Evolutionary conservation across 257 asterid genomes (phyloP).

Genomic region (Solanum paucissectum): DNA sequence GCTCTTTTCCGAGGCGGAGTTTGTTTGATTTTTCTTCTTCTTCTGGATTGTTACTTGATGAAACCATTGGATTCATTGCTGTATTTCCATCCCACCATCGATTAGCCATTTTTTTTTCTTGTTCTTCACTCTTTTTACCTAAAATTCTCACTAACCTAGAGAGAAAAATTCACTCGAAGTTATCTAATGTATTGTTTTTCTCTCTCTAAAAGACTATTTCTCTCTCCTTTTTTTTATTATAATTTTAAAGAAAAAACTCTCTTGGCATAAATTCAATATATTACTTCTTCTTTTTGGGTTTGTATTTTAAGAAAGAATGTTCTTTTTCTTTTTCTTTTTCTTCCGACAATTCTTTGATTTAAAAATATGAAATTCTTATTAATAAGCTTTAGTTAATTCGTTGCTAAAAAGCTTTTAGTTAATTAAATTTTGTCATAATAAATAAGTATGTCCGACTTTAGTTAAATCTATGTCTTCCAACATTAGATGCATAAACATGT

Average conservation of each 20-base stretch:
- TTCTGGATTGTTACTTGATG: conserved; percentile 17
- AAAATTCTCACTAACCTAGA: conserved; percentile 10
- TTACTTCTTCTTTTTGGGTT: too few relatives aligned
- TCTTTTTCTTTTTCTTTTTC: neutral
- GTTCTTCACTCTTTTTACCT: conserved; percentile 6
- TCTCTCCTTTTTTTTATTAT: neutral
- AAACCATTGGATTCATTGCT: conserved; percentile 46
- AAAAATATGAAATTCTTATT: too few relatives aligned
- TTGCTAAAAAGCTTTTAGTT: too few relatives aligned
- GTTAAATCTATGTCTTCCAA: neutral
- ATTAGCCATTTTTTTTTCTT: conserved; percentile 34
- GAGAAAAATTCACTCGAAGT: neutral
- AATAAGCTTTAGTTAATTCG: too few relatives aligned
- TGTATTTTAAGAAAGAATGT: neutral
- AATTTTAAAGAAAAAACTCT: neutral
- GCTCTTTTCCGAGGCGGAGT: conserved; percentile 15
- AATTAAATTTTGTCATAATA: too few relatives aligned
- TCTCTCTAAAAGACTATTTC: neutral
- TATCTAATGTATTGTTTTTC: neutral
- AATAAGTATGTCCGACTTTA: neutral
- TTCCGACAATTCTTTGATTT: neutral
- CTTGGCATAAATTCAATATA: neutral
- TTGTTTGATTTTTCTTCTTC: conserved; percentile 25
- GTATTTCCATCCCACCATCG: conserved; percentile 73
- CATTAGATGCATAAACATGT: fast-evolving